Evolutionary conservation across 2,329 filamentous ascomycete species (phyloP), one percentile per base, ranked within the genome.

Genomic region (Alternaria sp.): DNA sequence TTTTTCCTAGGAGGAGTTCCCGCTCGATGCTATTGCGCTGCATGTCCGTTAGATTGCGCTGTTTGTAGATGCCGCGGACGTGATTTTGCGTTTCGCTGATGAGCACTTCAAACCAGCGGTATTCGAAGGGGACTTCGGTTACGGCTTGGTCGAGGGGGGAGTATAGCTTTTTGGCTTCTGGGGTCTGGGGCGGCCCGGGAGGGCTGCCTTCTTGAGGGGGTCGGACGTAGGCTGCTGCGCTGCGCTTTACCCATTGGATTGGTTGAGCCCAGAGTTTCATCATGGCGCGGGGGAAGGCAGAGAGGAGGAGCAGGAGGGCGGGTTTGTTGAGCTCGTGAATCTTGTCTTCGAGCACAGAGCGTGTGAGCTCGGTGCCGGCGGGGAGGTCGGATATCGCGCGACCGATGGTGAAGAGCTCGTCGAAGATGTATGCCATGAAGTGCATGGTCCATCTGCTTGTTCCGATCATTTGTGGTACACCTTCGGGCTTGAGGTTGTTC

Each of bases 371-470:
- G 28, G 69, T 36, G 32, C 11, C 69, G n/a, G 71, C 44, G 51
- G 59, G 62, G 3, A 66, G 48, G 44, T 67, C 54, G 45, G 68
- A 57, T 14, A 78, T 22, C 9, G 57, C 55, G 54, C 67, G 71
- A 0, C 72, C 72, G 6, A 77, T 40, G 7, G 67, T 58, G 56
- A 80, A 70, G 49, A 89, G 74, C 30, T 85, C 84, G 66, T 86
- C 84, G 41, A 88, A 72, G 28, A 88, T 78, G 70, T 83, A 88
- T 20, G 84, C 80, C 62, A 85, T 82, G 53, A 89, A 82, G 64
- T 94, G 90, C 36, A 93, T 83, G 0, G 87, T 87, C 94, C 94
- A 97, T 72, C 87, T 89, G 4, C 91, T 87, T 56, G 93, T 90
- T 22, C 92, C 92, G 5, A 89, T 86, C 55, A 78, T 69, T 30